A percentile compares a stretch with the other conserved stretches of the same genome.
Evolutionary conservation across 2,329 filamentous ascomycete species (phyloP).

Genomic region (Dothideomycetidae sp.): DNA sequence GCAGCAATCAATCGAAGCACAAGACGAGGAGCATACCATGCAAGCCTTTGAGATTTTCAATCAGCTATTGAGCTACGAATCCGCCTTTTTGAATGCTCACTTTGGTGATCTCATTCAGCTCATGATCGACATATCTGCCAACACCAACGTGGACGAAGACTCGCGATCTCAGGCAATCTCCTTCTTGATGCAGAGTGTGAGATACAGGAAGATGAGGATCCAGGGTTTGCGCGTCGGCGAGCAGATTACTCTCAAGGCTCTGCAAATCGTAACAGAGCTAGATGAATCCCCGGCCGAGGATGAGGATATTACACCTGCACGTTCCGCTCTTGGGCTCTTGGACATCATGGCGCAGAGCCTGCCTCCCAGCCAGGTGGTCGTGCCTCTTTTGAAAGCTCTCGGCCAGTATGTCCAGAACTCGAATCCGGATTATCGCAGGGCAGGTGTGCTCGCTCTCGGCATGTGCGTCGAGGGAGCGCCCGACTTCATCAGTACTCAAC

Average conservation of each 20-base stretch:
- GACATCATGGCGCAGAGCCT: slow-evolving; percentile 80
- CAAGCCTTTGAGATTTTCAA: slow-evolving; percentile 95
- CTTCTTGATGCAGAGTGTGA: slow-evolving; percentile 84
- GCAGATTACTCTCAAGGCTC: slow-evolving; percentile 71
- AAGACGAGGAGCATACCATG: slow-evolving; percentile 75
- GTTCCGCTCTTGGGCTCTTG: slow-evolving; percentile 72
- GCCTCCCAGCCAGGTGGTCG: slow-evolving; percentile 84
- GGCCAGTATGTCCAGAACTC: slow-evolving; percentile 62
- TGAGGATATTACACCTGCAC: slow-evolving; percentile 72
- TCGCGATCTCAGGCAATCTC: slow-evolving; percentile 78
- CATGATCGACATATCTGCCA: slow-evolving; percentile 76
- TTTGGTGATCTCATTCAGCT: slow-evolving; percentile 83
- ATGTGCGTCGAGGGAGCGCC: slow-evolving; percentile 94
- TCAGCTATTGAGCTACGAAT: slow-evolving; percentile 80
- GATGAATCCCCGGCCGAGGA: slow-evolving; percentile 58
- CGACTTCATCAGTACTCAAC: slow-evolving; percentile 91
- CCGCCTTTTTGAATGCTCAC: slow-evolving; percentile 66
- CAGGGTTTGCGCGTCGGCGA: slow-evolving; percentile 80
- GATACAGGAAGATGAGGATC: slow-evolving; percentile 89
- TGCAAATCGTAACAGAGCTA: slow-evolving; percentile 83
- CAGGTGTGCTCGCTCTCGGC: slow-evolving; percentile 80
- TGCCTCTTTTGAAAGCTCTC: slow-evolving; percentile 78
- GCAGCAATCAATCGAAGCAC: slow-evolving; percentile 62
- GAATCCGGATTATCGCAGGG: slow-evolving; percentile 69
- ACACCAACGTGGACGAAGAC: slow-evolving; percentile 67